Base-by-base conservation (phyloP, 768 basidiomycete species). In the Pleurotus pulmonarius region DNA sequence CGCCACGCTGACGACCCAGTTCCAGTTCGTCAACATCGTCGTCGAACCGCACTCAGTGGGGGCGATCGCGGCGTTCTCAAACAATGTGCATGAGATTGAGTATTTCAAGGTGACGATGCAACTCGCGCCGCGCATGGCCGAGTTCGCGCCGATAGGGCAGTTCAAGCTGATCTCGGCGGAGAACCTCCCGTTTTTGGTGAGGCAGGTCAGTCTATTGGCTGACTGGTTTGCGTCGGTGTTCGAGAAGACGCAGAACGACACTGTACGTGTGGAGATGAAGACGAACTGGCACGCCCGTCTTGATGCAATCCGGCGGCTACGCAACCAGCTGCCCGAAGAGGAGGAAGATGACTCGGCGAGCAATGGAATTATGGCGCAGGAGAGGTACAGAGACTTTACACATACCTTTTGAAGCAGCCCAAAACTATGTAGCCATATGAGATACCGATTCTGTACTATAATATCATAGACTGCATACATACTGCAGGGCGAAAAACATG, bases 21-120 rank as follows among this genome's bases (percentile, higher is more conserved):
- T 96, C 78, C 95, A 98, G 67, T 98, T 96, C 66, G 85, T 98
- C 65, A 98, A 98, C 73, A 92, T 99, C 65, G 87, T 99, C 65
- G 88, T 99, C 67, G 92, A 97, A 65, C 94, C 97, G 0, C 94
- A 92, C 69, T 93, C 92, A 11, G 74, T 86, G 51, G 92, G 90
- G 26, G 83, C 89, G 34, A 88, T 92, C 59, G 86, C 91, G 3
- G 90, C 92, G 26, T 93, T 88, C 69, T 92, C 90, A 4, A 86
- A 90, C 67, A 88, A 86, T 63, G 64, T 83, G 29, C 87, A 94
- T 65, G 92, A 96, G 71, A 90, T 90, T 70, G 94, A 98, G 68
- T 98, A 93, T 71, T 99, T 97, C 83, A 94, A 92, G 66, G 86
- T 98, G 58, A 92, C 86, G 12, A 80, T 98, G 15, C 97, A 98